Percentiles rank a stretch among this genome's conserved stretches.
Evolutionary conservation across 2,329 filamentous ascomycete genomes (phyloP).

Genomic region (Aspergillus floridensis): DNA sequence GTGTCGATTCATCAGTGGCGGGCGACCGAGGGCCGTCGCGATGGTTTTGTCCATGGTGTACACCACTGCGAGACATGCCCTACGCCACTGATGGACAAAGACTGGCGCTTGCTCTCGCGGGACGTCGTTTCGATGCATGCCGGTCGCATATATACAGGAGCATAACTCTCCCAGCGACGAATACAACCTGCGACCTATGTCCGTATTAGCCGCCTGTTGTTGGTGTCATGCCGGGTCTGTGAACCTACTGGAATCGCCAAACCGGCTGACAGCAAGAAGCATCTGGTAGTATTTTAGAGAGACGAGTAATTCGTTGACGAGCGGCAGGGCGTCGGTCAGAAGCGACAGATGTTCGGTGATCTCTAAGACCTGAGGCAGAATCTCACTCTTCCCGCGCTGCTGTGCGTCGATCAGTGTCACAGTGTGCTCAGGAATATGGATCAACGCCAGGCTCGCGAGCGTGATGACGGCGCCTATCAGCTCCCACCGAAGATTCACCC

Average conservation of each 20-base stretch:
- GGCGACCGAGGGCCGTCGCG: conserved; percentile 3
- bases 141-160: neutral
- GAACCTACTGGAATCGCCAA: conserved; percentile 1
- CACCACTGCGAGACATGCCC: neutral
- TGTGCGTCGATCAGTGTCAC: neutral
- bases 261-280: neutral
- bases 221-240: neutral
- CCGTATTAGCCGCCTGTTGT: neutral
- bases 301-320: conserved; percentile 1
- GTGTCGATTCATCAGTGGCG: neutral
- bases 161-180: neutral
- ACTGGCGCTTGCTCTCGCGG: neutral
- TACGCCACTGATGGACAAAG: conserved; percentile 2
- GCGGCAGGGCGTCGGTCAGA: neutral
- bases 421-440: neutral
- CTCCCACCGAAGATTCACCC: neutral
- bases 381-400: neutral
- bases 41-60: conserved; percentile 4
- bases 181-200: neutral
- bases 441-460: neutral
- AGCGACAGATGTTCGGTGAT: neutral
- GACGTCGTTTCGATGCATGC: neutral
- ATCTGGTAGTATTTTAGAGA: conserved; percentile 2
- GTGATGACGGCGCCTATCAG: neutral
- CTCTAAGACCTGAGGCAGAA: neutral